Percentiles rank a stretch among this genome's conserved stretches.
These are phyloP conservation scores for Aspergillus sclerotialis DNA, from an alignment of 2,329 filamentous ascomycete species.

Conservation along the genomic window DNA sequence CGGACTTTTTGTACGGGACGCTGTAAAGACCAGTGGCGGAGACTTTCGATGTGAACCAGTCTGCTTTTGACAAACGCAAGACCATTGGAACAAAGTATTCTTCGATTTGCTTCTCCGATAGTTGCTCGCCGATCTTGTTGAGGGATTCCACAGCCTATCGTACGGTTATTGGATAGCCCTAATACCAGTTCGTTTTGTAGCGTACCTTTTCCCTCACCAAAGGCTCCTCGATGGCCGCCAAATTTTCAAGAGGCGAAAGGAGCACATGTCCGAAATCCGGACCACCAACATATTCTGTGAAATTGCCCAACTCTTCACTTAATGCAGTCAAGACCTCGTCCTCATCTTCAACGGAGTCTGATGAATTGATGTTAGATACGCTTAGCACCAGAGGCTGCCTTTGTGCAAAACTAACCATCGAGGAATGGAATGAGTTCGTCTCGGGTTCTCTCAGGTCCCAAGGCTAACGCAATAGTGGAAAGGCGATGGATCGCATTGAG, in stretches of 20 bases:
- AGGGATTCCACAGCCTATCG: conserved; percentile 89
- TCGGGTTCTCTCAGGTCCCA: conserved; percentile 92
- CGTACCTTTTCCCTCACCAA: conserved; percentile 93
- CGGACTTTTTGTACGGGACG: conserved; percentile 85
- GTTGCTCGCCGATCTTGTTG: conserved; percentile 95
- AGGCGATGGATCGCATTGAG: conserved; percentile 98
- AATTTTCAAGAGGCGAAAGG: conserved; percentile 92
- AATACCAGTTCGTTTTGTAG: conserved; percentile 8
- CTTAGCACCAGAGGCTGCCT: too few relatives aligned
- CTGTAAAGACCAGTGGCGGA: conserved; percentile 95
- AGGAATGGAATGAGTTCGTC: conserved; percentile 98
- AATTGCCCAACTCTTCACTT: conserved; percentile 92
- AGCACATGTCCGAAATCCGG: conserved; percentile 92
- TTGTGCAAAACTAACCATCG: conserved; percentile 91
- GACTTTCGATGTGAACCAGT: conserved; percentile 99
- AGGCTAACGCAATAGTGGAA: conserved; percentile 92
- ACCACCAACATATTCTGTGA: conserved; percentile 96
- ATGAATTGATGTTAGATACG: conserved; percentile 16
- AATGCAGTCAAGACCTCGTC: conserved; percentile 96
- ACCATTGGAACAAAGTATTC: conserved; percentile 96
- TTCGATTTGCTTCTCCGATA: conserved; percentile 89
- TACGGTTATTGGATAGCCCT: conserved; percentile 2
- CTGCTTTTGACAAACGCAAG: conserved; percentile 92
- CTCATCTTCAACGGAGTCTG: conserved; percentile 98
- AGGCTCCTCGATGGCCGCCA: conserved; percentile 96